Percentiles rank a stretch among this genome's conserved stretches.
Conservation (phyloP, 2,329 filamentous ascomycete genomes). For the Blastomyces emzantsi region DNA sequence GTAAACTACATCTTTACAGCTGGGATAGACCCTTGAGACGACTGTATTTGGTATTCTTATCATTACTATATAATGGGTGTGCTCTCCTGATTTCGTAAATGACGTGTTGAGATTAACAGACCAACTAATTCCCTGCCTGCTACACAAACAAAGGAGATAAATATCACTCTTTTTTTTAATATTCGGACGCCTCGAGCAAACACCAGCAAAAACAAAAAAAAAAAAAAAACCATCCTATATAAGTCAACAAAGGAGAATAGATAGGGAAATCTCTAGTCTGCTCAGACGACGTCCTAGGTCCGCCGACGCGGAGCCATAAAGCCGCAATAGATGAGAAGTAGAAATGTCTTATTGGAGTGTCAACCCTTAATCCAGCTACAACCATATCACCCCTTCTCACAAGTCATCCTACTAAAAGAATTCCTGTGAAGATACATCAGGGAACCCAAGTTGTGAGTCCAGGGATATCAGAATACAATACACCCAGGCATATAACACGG, state of each 20-base stretch:
- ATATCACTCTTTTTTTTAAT: background rate
- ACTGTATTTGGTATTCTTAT: background rate
- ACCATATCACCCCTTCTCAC: background rate
- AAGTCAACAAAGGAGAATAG: background rate
- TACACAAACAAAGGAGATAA: background rate
- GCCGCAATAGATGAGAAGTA: too few species aligned
- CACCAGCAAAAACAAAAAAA: background rate
- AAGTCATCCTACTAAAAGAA: background rate
- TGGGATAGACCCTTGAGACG: background rate
- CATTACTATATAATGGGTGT: background rate
- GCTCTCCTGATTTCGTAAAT: background rate
- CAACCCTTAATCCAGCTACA: background rate
- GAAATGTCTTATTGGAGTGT: background rate
- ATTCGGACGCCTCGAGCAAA: background rate
- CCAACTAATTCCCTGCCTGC: background rate
- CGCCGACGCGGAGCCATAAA: background rate
- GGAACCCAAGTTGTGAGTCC: background rate
- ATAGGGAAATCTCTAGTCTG: background rate
- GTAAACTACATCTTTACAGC: background rate
- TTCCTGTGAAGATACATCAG: background rate
- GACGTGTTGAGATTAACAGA: background rate
- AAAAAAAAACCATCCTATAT: background rate
- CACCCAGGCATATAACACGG: background rate
- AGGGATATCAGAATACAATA: background rate
- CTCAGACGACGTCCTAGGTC: background rate